Base-by-base conservation (phyloP, 495 filamentous ascomycete species). In the Rusavskia elegans region DNA sequence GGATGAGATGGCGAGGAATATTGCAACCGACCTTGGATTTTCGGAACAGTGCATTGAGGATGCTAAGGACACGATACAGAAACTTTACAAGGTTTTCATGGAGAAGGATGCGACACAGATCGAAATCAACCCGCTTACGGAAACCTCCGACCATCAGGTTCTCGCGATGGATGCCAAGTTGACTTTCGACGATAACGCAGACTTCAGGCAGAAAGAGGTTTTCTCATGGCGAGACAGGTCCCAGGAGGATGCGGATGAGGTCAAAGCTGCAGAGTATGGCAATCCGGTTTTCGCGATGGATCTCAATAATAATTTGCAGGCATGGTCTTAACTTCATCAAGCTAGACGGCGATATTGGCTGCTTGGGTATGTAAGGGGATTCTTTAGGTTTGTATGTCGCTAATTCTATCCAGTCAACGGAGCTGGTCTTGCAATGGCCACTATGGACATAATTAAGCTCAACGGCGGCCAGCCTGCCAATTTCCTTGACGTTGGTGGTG, bases 361-460 rank as follows among this genome's bases (percentile, higher is more conserved):
- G 92, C 75, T 76, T 98, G 55, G 72, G 72, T 76, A 64, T 54
- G 63, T 36, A 16, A 9, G 45, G 3, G 11, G 11, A 3, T n/a
- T n/a, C 37, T 41, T 19, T 19, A 9, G 5, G 37, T 32, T 7
- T 21, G 7, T 9, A 17, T 30, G 19, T 48, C 50, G 44, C 65
- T 71, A 57, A 70, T 29, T 13, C 16, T 6, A 32, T 52, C 1
- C 40, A 66, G 92, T 98, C 72, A 98, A 98, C 70, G 92, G 92
- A 67, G 92, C 92, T 58, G 92, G 92, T 74, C 84, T 98, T 53
- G 92, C 92, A 65, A 98, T 98, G 92, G 92, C 92, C 51, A 98
- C 92, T 59, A 98, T 98, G 92, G 92, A 98, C 70, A 97, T 98
- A 71, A 98, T 98, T 78, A 98, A 98, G 78, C 80, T 98, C 27